Conservation (phyloP, 2,329 filamentous ascomycete species). For the Diaporthe aspalathi region DNA sequence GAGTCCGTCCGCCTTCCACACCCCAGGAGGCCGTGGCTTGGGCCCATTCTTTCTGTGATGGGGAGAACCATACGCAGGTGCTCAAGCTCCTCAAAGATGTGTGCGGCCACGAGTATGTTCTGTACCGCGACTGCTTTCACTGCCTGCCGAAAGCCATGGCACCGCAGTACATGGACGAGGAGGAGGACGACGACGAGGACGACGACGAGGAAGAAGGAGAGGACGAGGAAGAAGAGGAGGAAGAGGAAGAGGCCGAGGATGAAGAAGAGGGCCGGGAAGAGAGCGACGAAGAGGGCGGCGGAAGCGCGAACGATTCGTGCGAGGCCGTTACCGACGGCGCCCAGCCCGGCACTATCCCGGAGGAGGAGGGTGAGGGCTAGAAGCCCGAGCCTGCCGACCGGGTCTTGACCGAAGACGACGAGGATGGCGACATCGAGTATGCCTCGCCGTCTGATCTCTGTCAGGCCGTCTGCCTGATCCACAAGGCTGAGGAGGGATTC, state of each 20-base stretch:
- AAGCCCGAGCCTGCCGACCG: background rate
- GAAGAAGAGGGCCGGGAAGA: background rate
- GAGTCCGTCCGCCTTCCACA: rapidly evolving
- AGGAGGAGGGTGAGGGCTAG: conserved; percentile 13
- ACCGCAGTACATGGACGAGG: background rate
- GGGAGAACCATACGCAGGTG: background rate
- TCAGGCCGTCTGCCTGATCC: background rate
- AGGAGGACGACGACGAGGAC: background rate
- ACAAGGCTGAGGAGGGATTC: background rate
- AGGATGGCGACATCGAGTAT: background rate
- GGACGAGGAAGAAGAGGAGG: no score
- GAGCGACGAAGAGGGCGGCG: background rate
- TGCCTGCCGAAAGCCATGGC: conserved; percentile 9
- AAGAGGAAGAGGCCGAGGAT: background rate
- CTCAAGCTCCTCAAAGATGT: background rate
- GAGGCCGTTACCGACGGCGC: background rate
- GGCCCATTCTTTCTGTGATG: conserved; percentile 16
- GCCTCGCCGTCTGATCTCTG: background rate
- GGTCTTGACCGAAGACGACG: no score
- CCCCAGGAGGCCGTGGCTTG: conserved; percentile 6
- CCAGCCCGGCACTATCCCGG: background rate
- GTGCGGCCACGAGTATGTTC: background rate
- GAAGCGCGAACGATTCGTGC: background rate
- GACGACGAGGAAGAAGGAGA: background rate
- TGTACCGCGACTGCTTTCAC: conserved; percentile 25